Evolutionary conservation across 1,139 yeast genomes (phyloP).

Genomic region (Saccharomyces pastorianus): DNA sequence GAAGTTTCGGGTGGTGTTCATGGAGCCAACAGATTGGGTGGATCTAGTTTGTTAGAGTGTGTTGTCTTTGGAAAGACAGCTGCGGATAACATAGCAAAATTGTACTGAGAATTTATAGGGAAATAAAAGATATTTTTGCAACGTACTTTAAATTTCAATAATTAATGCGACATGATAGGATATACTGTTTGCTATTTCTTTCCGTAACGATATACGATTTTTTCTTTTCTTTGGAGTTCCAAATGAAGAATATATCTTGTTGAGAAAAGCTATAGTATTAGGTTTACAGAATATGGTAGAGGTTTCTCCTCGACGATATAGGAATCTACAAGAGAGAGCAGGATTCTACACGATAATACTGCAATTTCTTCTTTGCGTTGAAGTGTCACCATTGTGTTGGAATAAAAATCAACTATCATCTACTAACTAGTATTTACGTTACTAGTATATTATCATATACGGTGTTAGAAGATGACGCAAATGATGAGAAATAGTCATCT

Average conservation of each 20-base stretch:
- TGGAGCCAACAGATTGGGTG: conserved; percentile 70
- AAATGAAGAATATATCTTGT: background rate
- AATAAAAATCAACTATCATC: no score
- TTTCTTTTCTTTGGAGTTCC: background rate
- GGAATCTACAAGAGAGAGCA: no score
- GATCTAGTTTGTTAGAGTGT: conserved; percentile 68
- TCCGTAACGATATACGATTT: background rate
- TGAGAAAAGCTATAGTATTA: no score
- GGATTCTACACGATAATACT: no score
- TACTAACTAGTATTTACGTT: no score
- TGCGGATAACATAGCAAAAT: conserved; percentile 25
- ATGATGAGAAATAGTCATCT: no score
- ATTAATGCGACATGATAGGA: background rate
- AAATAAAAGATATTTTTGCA: background rate
- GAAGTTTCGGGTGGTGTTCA: conserved; percentile 84
- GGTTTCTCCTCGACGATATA: no score
- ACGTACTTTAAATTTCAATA: background rate
- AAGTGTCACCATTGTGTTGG: no score
- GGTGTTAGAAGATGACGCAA: no score
- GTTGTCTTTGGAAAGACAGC: conserved; percentile 62
- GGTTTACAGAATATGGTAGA: no score
- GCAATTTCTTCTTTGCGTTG: no score
- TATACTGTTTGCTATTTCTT: background rate
- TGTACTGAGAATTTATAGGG: background rate
- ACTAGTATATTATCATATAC: no score